phyloP scores from a whole-genome alignment of 805 yeast genomes.

The Blastobotrys mokoenaii region DNA sequence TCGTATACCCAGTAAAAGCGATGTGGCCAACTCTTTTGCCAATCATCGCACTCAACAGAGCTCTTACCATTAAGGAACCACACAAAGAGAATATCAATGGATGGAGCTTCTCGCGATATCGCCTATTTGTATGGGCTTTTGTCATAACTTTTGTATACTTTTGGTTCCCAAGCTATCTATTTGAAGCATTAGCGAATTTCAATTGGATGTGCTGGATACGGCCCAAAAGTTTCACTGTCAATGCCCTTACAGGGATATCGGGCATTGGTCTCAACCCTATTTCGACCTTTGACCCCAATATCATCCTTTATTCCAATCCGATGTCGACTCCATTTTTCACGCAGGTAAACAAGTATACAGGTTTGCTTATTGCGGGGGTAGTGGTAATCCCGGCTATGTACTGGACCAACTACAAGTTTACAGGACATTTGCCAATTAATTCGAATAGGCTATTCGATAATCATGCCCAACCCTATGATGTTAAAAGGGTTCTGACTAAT shows the following conservation, averaged over 20 bases:
- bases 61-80: constrained; percentile 29
- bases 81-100: constrained; percentile 21
- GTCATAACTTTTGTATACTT: constrained; percentile 38
- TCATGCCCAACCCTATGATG: constrained; percentile 40
- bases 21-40: constrained; percentile 50
- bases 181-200: constrained; percentile 49
- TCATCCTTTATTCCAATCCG: constrained; percentile 22
- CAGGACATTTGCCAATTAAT: constrained; percentile 53
- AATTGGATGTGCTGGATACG: constrained; percentile 56
- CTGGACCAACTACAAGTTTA: constrained; percentile 48
- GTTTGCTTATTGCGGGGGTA: constrained; percentile 37
- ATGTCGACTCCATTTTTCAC: constrained; percentile 40
- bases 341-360: constrained; percentile 26
- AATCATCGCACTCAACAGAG: constrained; percentile 40
- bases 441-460: constrained; percentile 47
- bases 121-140: constrained; percentile 35
- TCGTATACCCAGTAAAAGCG: constrained; percentile 42
- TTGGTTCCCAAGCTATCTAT: constrained; percentile 56
- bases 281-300: constrained; percentile 35
- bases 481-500: constrained; percentile 36
- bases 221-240: constrained; percentile 42
- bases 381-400: constrained; percentile 43
- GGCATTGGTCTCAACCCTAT: constrained; percentile 36
- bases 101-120: constrained; percentile 48
- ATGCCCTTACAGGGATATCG: constrained; percentile 37